These are phyloP conservation scores for Pyronema omphalodes DNA, from an alignment of 495 filamentous ascomycete genomes.

Conservation along the genomic window DNA sequence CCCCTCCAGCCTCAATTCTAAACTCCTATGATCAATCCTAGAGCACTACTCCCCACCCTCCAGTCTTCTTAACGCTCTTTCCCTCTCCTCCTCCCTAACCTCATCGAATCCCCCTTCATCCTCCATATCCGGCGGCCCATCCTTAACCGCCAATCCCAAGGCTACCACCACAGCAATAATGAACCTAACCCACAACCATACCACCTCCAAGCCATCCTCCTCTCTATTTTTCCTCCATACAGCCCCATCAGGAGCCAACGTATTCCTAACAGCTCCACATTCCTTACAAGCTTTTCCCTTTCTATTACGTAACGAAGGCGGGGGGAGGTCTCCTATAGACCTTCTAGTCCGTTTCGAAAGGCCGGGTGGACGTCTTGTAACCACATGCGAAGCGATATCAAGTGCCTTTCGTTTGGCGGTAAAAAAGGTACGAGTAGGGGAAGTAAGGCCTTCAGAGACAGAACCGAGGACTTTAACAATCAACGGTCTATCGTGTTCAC, in stretches of 20 bases:
- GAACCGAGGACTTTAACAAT: slow-evolving; percentile 8
- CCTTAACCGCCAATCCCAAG: slow-evolving; percentile 22
- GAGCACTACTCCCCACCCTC: background rate
- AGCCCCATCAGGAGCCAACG: background rate
- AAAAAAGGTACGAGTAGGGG: slow-evolving; percentile 3
- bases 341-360: background rate
- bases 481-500: slow-evolving; percentile 4
- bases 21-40: too few species aligned
- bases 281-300: background rate
- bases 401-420: slow-evolving; percentile 14
- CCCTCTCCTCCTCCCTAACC: slow-evolving; percentile 19
- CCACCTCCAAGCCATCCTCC: slow-evolving; percentile 20
- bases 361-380: slow-evolving; percentile 10
- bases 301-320: background rate
- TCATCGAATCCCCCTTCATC: slow-evolving; percentile 16
- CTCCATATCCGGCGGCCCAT: slow-evolving; percentile 20
- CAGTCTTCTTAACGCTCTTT: slow-evolving; percentile 10
- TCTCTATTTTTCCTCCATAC: background rate
- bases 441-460: slow-evolving; percentile 4
- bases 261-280: background rate
- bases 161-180: slow-evolving; percentile 24
- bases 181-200: slow-evolving; percentile 25
- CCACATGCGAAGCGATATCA: slow-evolving; percentile 9
- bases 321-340: background rate
- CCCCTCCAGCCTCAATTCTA: too few species aligned